Evolutionary conservation across 2,329 filamentous ascomycete genomes (phyloP), one percentile per base, ranked within the genome.

Genomic region (Exophiala dermatitidis): DNA sequence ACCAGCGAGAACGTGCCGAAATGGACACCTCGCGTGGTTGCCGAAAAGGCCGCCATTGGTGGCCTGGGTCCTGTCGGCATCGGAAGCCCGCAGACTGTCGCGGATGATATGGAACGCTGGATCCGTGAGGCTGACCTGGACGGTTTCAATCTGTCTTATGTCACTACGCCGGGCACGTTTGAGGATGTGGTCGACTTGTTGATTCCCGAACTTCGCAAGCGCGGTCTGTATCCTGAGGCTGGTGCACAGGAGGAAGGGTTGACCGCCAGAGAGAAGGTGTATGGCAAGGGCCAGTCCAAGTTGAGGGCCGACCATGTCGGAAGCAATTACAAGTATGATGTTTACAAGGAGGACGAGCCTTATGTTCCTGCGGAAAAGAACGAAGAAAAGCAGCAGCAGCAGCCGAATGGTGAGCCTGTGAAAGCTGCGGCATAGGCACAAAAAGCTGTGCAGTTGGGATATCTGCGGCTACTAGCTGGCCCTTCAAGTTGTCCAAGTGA

Each of bases 101-200:
- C 82, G 0, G 84, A 88, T 64, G 76, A 78, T 41, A 73, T 89
- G 52, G 82, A 88, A 67, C 68, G 72, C 0, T 88, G 85, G 84
- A 72, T 87, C 0, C 63, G 72, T 4, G 84, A 86, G 65, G 83
- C 82, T 0, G 85, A 86, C 59, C 77, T 88, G 1, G 85, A 88
- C 63, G 85, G 85, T 0, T 89, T 89, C 68, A 89, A 89, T 60
- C 56, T 78, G 26, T 70, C 66, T 4, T 75, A 77, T 64, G 73
- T 76, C 9, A 75, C 73, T 1, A 77, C 72, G 4, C 75, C 76
- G 1, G 76, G 75, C 0, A 77, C 72, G 0, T 78, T 77, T 60
- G 74, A 77, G 62, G 76, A 78, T 48, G 69, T 78, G 6, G 72
- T 78, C 29, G 73, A 77, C 32, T 54, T 77, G 53, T 60, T 78